phyloP scores from a whole-genome alignment of 768 basidiomycete genomes.

The Mycena maculata region DNA sequence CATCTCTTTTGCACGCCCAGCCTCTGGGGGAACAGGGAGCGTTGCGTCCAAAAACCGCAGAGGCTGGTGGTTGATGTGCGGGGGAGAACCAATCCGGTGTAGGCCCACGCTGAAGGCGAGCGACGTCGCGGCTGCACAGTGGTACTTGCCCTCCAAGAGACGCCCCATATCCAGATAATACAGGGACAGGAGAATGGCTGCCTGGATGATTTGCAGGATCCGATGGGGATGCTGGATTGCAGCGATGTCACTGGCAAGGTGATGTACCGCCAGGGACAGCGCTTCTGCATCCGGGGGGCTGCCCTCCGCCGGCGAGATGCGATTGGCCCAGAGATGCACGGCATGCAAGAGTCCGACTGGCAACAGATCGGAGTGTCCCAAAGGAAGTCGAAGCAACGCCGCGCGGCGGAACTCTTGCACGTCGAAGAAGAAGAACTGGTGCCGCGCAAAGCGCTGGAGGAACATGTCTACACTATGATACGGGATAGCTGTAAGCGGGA shows the following conservation, averaged over 20 bases:
- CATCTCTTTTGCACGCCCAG: background rate
- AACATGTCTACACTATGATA: conserved; percentile 1
- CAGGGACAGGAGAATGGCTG: conserved; percentile 20
- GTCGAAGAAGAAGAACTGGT: conserved; percentile 20
- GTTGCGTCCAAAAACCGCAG: background rate
- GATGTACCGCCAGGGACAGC: background rate
- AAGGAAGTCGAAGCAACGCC: background rate
- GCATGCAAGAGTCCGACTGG: background rate
- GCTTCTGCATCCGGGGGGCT: conserved; percentile 8
- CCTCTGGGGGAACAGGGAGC: background rate
- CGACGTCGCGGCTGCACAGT: conserved; percentile 23
- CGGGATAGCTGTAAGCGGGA: background rate
- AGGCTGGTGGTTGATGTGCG: background rate
- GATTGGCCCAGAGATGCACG: conserved; percentile 27
- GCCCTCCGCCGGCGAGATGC: background rate
- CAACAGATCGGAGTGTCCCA: background rate
- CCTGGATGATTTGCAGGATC: conserved; percentile 17
- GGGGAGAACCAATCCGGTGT: conserved; percentile 8
- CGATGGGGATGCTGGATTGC: background rate
- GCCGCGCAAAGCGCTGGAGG: background rate
- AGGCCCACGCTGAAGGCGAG: conserved; percentile 20
- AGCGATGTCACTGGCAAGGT: background rate
- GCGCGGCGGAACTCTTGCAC: background rate
- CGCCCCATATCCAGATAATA: conserved; percentile 24
- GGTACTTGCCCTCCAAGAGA: conserved; percentile 6